phyloP scores from a whole-genome alignment of 2,329 filamentous ascomycete species.

The Phialemonium atrogriseum region DNA sequence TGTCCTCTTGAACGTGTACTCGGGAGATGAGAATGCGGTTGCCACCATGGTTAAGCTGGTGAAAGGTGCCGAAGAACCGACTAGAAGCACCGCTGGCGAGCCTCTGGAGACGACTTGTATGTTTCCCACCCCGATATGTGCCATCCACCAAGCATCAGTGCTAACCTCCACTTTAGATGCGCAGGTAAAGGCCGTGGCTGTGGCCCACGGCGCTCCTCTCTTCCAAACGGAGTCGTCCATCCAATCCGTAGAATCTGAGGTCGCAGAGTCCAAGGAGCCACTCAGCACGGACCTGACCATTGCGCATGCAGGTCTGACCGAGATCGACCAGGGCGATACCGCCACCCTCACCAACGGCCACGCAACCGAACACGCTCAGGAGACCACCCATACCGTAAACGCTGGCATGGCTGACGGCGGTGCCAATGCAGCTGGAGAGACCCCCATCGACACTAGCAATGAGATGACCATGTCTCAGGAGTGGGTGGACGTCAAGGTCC shows the following conservation, averaged over 20 bases:
- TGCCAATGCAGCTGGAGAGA: constrained; percentile 54
- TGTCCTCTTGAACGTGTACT: constrained; percentile 69
- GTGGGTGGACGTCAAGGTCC: constrained; percentile 63
- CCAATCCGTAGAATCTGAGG: constrained; percentile 20
- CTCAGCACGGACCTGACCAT: constrained; percentile 57
- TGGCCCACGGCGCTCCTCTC: constrained; percentile 41
- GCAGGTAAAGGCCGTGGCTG: constrained; percentile 47
- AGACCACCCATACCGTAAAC: constrained; percentile 31
- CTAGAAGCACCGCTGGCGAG: constrained; percentile 57
- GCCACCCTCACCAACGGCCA: constrained; percentile 33
- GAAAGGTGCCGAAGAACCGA: constrained; percentile 59
- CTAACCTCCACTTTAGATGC: no score
- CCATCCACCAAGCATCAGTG: no score
- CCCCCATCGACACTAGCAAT: constrained; percentile 52
- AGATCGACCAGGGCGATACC: constrained; percentile 46
- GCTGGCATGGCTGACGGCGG: constrained; percentile 42
- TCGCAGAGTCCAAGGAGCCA: constrained; percentile 19
- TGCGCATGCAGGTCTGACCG: constrained; percentile 57
- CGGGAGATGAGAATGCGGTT: constrained; percentile 67
- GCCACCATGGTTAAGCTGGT: constrained; percentile 70
- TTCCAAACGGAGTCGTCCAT: constrained; percentile 11
- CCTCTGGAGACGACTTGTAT: constrained; percentile 62
- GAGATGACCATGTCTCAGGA: constrained; percentile 48
- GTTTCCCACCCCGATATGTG: constrained; percentile 24
- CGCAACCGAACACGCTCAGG: no score